Evolutionary conservation across 2,329 filamentous ascomycete genomes (phyloP).

Genomic region (Aspergillus sp.): DNA sequence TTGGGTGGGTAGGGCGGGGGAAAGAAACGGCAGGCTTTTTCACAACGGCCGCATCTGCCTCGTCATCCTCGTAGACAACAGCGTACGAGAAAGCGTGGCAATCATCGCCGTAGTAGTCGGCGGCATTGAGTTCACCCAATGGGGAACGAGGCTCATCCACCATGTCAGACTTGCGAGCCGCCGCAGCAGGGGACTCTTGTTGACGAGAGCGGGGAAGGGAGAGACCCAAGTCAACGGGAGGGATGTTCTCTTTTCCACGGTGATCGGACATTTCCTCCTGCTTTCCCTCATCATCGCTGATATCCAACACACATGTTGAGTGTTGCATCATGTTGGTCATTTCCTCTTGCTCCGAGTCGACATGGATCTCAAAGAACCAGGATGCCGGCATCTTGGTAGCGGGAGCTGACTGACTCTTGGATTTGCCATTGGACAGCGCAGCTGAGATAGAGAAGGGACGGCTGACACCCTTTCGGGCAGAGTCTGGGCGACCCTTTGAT

Average conservation of each 20-base stretch:
- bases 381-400: conserved; percentile 46
- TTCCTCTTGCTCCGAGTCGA: conserved; percentile 86
- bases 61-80: conserved; percentile 62
- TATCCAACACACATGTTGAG: conserved; percentile 80
- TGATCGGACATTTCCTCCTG: conserved; percentile 45
- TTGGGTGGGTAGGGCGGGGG: conserved; percentile 10
- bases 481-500: conserved; percentile 69
- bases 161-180: conserved; percentile 53
- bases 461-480: conserved; percentile 50
- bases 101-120: conserved; percentile 67
- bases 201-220: conserved; percentile 52
- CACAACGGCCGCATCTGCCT: conserved; percentile 15
- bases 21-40: conserved; percentile 17
- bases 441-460: conserved; percentile 80
- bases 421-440: conserved; percentile 62
- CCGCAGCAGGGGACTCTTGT: conserved; percentile 21
- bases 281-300: conserved; percentile 77
- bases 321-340: conserved; percentile 93
- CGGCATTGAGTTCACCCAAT: conserved; percentile 65
- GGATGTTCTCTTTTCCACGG: conserved; percentile 89
- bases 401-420: conserved; percentile 44
- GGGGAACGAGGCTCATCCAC: conserved; percentile 65
- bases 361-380: conserved; percentile 94
- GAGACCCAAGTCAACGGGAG: conserved; percentile 63
- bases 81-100: conserved; percentile 64